phyloP scores from a whole-genome alignment of 768 basidiomycete species.

The Gloeophyllum trabeum region DNA sequence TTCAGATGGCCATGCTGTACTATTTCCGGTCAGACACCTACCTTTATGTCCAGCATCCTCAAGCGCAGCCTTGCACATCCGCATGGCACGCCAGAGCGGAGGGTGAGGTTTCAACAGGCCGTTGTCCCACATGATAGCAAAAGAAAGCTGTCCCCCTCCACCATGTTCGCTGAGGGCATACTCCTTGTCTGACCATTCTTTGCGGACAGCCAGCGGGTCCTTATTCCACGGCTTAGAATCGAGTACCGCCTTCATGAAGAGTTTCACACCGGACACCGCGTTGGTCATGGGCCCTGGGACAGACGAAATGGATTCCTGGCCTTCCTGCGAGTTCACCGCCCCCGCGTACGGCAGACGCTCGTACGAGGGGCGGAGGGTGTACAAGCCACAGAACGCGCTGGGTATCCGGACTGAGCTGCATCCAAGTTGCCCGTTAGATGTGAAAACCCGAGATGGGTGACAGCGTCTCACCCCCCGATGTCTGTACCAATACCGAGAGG shows the following conservation, averaged over 20 bases:
- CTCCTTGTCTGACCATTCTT: slow-evolving; percentile 48
- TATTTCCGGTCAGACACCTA: slow-evolving; percentile 6
- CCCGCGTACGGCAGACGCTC: slow-evolving; percentile 63
- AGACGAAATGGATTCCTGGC: slow-evolving; percentile 60
- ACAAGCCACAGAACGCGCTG: slow-evolving; percentile 53
- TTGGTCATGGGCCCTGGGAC: slow-evolving; percentile 65
- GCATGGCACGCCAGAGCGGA: slow-evolving; percentile 39
- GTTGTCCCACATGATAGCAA: slow-evolving; percentile 28
- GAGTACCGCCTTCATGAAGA: slow-evolving; percentile 55
- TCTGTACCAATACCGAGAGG: slow-evolving; percentile 67
- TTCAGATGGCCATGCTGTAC: background rate
- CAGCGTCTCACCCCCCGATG: slow-evolving; percentile 60
- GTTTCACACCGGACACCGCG: slow-evolving; percentile 47
- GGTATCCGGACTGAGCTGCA: slow-evolving; percentile 67
- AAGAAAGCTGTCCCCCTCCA: slow-evolving; percentile 26
- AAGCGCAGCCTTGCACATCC: slow-evolving; percentile 30
- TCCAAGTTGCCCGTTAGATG: too few species aligned
- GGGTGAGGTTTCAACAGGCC: slow-evolving; percentile 37
- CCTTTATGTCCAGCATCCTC: slow-evolving; percentile 39
- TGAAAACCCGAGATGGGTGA: background rate
- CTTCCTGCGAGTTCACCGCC: slow-evolving; percentile 51
- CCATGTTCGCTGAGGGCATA: slow-evolving; percentile 53
- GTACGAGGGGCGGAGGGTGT: slow-evolving; percentile 61
- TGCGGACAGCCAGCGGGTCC: slow-evolving; percentile 48
- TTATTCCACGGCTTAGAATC: slow-evolving; percentile 50